Evolutionary conservation across 352 stramenopile species (phyloP).

Genomic region (Globisporangium ultimum): DNA sequence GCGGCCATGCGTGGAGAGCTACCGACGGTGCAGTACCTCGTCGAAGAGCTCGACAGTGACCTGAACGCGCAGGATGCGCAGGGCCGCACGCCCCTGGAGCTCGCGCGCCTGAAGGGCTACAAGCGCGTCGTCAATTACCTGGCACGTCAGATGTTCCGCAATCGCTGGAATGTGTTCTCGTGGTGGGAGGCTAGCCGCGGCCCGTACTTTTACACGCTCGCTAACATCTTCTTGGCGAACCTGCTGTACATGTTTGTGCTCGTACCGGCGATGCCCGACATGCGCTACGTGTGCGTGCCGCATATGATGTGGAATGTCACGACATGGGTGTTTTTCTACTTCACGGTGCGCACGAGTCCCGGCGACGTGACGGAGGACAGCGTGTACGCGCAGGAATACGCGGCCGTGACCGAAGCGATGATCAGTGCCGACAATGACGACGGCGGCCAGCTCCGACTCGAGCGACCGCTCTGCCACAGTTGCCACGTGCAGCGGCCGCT

Average conservation of each 20-base stretch:
- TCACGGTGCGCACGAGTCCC: constrained; percentile 52
- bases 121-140: constrained; percentile 56
- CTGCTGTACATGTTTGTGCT: constrained; percentile 51
- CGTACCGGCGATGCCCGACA: constrained; percentile 53
- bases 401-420: constrained; percentile 49
- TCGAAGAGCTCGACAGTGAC: constrained; percentile 74
- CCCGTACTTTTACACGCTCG: constrained; percentile 68
- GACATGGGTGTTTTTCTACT: constrained; percentile 66
- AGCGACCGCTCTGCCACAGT: constrained; percentile 78
- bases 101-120: constrained; percentile 60
- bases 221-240: constrained; percentile 38
- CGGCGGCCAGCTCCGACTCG: constrained; percentile 18
- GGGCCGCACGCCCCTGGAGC: constrained; percentile 49
- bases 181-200: constrained; percentile 57
- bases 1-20: constrained; percentile 74
- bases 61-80: constrained; percentile 46
- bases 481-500: constrained; percentile 76
- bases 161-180: constrained; percentile 61
- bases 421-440: constrained; percentile 20
- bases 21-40: constrained; percentile 69
- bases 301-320: constrained; percentile 58
- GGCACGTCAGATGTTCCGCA: constrained; percentile 27
- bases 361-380: constrained; percentile 41
- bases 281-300: constrained; percentile 49
- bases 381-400: constrained; percentile 45